Evolutionary conservation across 768 basidiomycete genomes (phyloP), one percentile per base, ranked within the genome.

Genomic region (Lactarius tabidus): DNA sequence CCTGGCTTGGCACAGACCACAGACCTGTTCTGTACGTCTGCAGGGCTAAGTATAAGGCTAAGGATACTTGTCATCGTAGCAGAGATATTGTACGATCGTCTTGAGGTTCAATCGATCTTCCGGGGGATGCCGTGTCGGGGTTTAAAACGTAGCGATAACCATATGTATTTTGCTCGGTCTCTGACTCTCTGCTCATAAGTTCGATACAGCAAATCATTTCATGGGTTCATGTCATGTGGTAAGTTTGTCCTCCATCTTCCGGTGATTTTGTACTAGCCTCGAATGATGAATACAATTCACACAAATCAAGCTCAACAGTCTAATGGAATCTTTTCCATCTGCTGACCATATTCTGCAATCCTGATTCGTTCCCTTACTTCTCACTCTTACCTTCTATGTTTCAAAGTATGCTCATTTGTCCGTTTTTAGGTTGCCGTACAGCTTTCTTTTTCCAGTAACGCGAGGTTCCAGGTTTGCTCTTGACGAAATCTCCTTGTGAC

Each of bases 281-380:
- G 48, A 26, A 70, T 77, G 79, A 79, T 79, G 79, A 79, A 73
- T 54, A 65, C 69, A 64, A 74, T 51, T 73, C 76, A 77, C 77
- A 76, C 61, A 59, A 77, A 71, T 78, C 79, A 79, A 80, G 77
- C 79, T 79, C 79, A 79, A 79, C 79, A 80, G 78, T 80, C 79
- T 75, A 71, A 79, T 79, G 78, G 75, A 72, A 73, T 51, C 17
- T 71, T 41, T 51, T 77, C 77, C 79, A 78, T 57, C 65, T 80
- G 78, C 77, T 77, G 79, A 80, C 65, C 66, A 35, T 39, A 63
- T 71, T 74, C 79, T 79, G 78, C 79, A 79, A 79, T 80, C 76
- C 79, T 79, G 79, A 80, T 59, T 39, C 33, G 18, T 17, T 20
- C 4, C 9, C 10, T 26, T 10, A 33, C 26, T 23, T n/a, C 7